These are phyloP conservation scores for Cercospora sojina DNA, from an alignment of 2,329 filamentous ascomycete species.

Conservation along the genomic window DNA sequence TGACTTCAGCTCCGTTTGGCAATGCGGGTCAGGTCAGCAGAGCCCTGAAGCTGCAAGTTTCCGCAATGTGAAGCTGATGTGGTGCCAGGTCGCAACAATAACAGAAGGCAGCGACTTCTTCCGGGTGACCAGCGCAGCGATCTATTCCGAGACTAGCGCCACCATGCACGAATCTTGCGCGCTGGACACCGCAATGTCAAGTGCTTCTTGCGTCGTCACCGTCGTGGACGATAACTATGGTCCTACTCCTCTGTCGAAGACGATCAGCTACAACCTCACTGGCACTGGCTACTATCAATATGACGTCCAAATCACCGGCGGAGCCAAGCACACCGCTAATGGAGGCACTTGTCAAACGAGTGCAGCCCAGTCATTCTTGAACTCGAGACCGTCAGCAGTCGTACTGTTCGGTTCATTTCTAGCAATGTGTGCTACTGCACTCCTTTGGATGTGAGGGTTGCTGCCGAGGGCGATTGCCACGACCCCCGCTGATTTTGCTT, in stretches of 20 bases:
- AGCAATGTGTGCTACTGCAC: background rate
- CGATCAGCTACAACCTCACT: slow-evolving; percentile 27
- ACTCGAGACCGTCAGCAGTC: background rate
- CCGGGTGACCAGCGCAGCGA: slow-evolving; percentile 27
- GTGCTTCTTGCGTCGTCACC: slow-evolving; percentile 25
- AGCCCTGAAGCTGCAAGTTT: background rate
- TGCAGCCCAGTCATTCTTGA: background rate
- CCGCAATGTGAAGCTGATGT: background rate
- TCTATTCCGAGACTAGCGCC: slow-evolving; percentile 29
- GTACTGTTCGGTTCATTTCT: background rate
- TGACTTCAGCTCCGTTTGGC: slow-evolving; percentile 26
- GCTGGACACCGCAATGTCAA: slow-evolving; percentile 18
- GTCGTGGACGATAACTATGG: slow-evolving; percentile 23
- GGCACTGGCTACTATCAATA: slow-evolving; percentile 27
- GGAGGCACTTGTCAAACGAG: slow-evolving; percentile 23
- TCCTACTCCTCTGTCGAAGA: slow-evolving; percentile 20
- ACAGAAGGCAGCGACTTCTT: slow-evolving; percentile 28
- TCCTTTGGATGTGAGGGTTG: slow-evolving; percentile 4
- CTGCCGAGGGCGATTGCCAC: background rate
- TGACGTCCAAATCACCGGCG: slow-evolving; percentile 25
- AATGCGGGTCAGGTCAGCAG: slow-evolving; percentile 17
- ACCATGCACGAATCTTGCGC: slow-evolving; percentile 29
- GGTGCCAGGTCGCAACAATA: slow-evolving; percentile 25
- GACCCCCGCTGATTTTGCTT: background rate
- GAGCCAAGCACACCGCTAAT: slow-evolving; percentile 21